These are phyloP conservation scores for Colletotrichum sp. DNA, from an alignment of 2,329 filamentous ascomycete genomes.

Conservation along the genomic window DNA sequence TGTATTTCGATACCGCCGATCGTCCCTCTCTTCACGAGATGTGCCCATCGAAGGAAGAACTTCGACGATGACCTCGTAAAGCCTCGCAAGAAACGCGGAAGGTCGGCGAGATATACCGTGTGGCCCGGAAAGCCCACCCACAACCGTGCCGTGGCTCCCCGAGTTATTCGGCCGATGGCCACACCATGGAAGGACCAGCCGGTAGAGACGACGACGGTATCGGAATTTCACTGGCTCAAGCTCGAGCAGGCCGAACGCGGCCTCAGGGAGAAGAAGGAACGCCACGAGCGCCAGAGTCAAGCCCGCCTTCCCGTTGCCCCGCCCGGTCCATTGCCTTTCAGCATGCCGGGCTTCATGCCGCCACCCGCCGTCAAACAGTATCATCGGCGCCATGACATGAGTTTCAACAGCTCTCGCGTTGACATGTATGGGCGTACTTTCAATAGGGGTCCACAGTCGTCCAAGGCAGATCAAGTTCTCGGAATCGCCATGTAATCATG, in stretches of 20 bases:
- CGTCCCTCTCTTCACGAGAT: constrained; percentile 25
- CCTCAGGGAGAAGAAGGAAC: neutral
- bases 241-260: neutral
- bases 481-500: constrained; percentile 4
- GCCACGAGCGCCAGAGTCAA: neutral
- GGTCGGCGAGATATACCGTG: neutral
- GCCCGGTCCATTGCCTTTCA: neutral
- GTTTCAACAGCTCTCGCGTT: neutral
- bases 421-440: neutral
- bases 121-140: neutral
- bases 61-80: neutral
- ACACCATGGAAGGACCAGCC: constrained; percentile 13
- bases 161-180: constrained; percentile 13
- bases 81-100: neutral
- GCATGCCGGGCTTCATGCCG: neutral
- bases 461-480: constrained; percentile 7
- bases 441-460: neutral
- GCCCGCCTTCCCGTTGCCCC: neutral
- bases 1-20: constrained; percentile 37
- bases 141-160: neutral
- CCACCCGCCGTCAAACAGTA: neutral
- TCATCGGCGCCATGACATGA: neutral
- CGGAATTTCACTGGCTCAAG: constrained; percentile 11
- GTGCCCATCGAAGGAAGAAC: neutral
- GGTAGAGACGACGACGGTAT: neutral